Conservation (phyloP, 208 protist species). For the Eutreptiella sp. region DNA sequence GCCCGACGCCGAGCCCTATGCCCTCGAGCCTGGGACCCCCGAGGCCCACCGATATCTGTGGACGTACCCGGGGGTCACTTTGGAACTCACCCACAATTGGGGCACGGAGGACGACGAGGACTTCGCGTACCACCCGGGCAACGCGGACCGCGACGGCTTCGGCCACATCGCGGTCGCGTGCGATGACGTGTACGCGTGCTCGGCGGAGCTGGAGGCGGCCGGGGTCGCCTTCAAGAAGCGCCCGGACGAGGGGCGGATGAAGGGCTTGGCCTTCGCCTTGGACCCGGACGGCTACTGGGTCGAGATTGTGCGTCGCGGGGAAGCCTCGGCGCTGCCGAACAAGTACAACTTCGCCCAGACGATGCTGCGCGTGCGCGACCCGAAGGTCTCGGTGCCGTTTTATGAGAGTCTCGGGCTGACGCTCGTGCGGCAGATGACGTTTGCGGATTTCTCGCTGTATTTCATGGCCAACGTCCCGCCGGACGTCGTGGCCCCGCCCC, state of each 20-base stretch:
- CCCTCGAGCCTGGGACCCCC: slow-evolving; percentile 15
- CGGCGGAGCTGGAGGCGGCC: slow-evolving; percentile 26
- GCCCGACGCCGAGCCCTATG: slow-evolving; percentile 2
- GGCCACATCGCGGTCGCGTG: slow-evolving; percentile 32
- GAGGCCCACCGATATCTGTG: slow-evolving; percentile 21
- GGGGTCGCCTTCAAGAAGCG: slow-evolving; percentile 35
- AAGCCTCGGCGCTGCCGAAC: background rate
- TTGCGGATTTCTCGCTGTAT: slow-evolving; percentile 19
- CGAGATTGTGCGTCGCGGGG: slow-evolving; percentile 29
- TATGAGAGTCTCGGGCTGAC: slow-evolving; percentile 30
- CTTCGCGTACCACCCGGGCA: slow-evolving; percentile 26
- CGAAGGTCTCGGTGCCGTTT: slow-evolving; percentile 28
- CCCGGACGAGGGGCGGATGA: slow-evolving; percentile 38
- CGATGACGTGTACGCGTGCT: slow-evolving; percentile 29
- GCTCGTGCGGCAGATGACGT: slow-evolving; percentile 3
- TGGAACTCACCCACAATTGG: slow-evolving; percentile 34
- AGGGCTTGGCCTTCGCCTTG: slow-evolving; percentile 36
- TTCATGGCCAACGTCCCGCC: slow-evolving; percentile 11
- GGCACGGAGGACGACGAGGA: slow-evolving; percentile 21
- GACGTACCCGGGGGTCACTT: slow-evolving; percentile 13
- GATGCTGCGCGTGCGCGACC: slow-evolving; percentile 40
- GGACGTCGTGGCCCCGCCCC: background rate
- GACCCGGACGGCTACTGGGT: slow-evolving; percentile 43
- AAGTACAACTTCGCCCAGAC: slow-evolving; percentile 29
- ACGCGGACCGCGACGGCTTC: slow-evolving; percentile 31